phyloP scores from a whole-genome alignment of 371 early-diverging fungal species.

The Actinomortierella wolfii region DNA sequence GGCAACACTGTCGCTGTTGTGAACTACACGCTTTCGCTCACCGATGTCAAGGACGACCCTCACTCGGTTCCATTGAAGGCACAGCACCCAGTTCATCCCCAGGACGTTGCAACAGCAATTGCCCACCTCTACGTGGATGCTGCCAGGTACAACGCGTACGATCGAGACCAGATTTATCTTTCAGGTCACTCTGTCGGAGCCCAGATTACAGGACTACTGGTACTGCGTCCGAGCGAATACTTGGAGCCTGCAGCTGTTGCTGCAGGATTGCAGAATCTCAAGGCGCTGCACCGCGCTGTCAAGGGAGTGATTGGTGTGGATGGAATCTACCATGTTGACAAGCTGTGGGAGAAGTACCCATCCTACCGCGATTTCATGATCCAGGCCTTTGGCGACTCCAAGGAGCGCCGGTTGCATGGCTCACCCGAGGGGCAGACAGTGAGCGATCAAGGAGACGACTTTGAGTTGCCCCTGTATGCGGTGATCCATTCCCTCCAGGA shows the following conservation, averaged over 20 bases:
- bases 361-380: slow-evolving; percentile 70
- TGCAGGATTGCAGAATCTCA: slow-evolving; percentile 9
- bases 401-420: slow-evolving; percentile 16
- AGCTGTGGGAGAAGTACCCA: slow-evolving; percentile 65
- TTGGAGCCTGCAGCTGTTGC: slow-evolving; percentile 32
- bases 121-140: slow-evolving; percentile 47
- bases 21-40: slow-evolving; percentile 67
- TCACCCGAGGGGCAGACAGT: slow-evolving; percentile 25
- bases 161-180: slow-evolving; percentile 54
- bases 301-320: slow-evolving; percentile 70
- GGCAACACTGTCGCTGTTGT: slow-evolving; percentile 66
- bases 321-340: slow-evolving; percentile 81
- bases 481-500: slow-evolving; percentile 73
- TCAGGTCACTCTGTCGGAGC: slow-evolving; percentile 89
- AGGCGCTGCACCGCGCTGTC: slow-evolving; percentile 46
- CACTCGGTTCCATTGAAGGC: slow-evolving; percentile 32
- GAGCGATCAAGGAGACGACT: slow-evolving; percentile 4
- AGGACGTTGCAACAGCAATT: slow-evolving; percentile 59
- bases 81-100: slow-evolving; percentile 63
- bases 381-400: slow-evolving; percentile 61
- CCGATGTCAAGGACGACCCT: slow-evolving; percentile 30
- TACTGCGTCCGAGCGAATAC: slow-evolving; percentile 54
- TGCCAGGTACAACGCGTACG: slow-evolving; percentile 42
- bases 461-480: slow-evolving; percentile 50
- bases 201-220: slow-evolving; percentile 66